These are phyloP conservation scores for Oryza officinalis DNA, from an alignment of 176 grass and related monocot genomes.

Conservation along the genomic window DNA sequence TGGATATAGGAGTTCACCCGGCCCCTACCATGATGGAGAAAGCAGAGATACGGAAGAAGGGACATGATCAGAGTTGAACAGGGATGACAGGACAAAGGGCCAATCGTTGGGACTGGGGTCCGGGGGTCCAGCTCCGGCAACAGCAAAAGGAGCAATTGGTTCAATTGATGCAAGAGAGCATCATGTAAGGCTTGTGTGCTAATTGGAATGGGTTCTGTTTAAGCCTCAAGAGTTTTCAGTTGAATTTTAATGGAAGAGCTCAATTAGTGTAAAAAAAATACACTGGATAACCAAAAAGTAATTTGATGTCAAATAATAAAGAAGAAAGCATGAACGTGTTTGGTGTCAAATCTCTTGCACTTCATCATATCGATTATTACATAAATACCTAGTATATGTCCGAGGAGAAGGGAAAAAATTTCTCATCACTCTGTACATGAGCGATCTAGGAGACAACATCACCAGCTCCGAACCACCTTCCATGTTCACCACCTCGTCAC, in stretches of 20 bases:
- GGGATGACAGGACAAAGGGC: not conserved
- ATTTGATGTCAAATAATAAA: no score
- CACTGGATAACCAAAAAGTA: no score
- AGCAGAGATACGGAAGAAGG: not conserved
- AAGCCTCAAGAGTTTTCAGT: not conserved
- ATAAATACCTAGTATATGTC: no score
- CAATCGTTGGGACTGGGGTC: not conserved
- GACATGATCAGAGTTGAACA: slow-evolving; percentile 3
- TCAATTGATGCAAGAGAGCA: not conserved
- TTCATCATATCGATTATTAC: no score
- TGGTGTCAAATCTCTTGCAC: no score
- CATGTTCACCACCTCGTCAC: no score
- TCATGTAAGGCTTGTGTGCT: not conserved
- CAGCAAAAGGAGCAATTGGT: not conserved
- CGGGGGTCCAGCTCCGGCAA: not conserved
- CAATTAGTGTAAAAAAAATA: not conserved
- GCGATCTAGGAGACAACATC: no score
- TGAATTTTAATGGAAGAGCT: not conserved
- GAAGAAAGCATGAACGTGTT: no score
- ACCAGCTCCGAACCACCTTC: no score
- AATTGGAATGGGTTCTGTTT: not conserved
- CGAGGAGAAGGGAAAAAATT: no score
- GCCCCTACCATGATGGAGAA: slow-evolving; percentile 32
- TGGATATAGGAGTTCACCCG: not conserved
- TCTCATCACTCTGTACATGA: no score